Conservation (phyloP, 371 early-diverging fungal species). For the Funneliformis caledonium region DNA sequence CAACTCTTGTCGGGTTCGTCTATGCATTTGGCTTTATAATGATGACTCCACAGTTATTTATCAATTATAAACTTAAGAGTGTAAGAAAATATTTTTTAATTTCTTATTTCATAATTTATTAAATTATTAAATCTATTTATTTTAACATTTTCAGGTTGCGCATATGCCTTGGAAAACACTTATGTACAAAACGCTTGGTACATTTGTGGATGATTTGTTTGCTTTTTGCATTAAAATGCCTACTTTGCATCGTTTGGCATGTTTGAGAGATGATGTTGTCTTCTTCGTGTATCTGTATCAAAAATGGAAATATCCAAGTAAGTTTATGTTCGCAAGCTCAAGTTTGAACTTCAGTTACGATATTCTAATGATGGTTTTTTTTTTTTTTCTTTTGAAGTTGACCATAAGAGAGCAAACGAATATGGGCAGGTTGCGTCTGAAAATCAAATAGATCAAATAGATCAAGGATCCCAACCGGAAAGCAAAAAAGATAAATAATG, state of each 20-base stretch:
- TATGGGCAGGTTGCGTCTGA: slow-evolving; percentile 85
- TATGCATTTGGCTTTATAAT: slow-evolving; percentile 89
- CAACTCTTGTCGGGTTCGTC: slow-evolving; percentile 86
- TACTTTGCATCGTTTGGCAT: slow-evolving; percentile 89
- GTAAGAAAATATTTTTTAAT: slow-evolving; percentile 48
- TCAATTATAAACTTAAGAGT: slow-evolving; percentile 92
- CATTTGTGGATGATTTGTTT: slow-evolving; percentile 94
- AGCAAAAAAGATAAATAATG: slow-evolving; percentile 51
- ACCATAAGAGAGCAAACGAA: slow-evolving; percentile 88
- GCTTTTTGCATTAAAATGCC: slow-evolving; percentile 97
- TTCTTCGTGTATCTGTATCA: slow-evolving; percentile 91
- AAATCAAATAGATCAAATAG: slow-evolving; percentile 40
- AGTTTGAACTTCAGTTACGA: not conserved
- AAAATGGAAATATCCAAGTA: slow-evolving; percentile 75
- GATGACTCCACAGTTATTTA: slow-evolving; percentile 93
- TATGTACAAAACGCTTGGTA: slow-evolving; percentile 94
- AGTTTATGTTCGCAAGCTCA: not conserved
- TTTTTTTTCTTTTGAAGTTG: slow-evolving; percentile 50
- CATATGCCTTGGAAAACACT: slow-evolving; percentile 95
- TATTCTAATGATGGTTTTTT: not conserved
- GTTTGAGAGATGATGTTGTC: slow-evolving; percentile 87
- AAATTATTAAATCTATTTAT: not conserved
- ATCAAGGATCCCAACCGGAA: slow-evolving; percentile 9
- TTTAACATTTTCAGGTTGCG: slow-evolving; percentile 59
- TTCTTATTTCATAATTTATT: not conserved